These are phyloP conservation scores for Escallonia herrerae DNA, from an alignment of 129 eudicot genomes.

Conservation along the genomic window DNA sequence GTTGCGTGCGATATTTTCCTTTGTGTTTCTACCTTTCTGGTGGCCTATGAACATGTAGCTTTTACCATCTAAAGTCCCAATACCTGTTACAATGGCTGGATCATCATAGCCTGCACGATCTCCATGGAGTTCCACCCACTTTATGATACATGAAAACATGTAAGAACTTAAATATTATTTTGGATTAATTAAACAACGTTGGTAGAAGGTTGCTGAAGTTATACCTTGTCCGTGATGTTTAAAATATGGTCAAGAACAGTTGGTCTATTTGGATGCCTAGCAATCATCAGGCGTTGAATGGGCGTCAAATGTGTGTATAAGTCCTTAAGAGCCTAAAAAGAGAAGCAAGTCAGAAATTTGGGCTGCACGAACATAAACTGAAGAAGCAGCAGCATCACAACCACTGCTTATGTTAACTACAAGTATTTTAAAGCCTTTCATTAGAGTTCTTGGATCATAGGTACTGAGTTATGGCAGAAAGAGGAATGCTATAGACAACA, in stretches of 20 bases:
- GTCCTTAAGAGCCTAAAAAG: slow-evolving; percentile 16
- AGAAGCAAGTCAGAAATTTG: too few species aligned
- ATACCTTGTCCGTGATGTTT: slow-evolving; percentile 19
- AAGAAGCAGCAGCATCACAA: too few species aligned
- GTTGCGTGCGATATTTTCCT: slow-evolving; percentile 21
- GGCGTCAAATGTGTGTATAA: slow-evolving; percentile 23
- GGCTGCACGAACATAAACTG: too few species aligned
- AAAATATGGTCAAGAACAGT: slow-evolving; percentile 22
- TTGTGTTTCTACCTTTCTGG: slow-evolving; percentile 23
- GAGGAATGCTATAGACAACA: too few species aligned
- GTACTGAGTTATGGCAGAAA: too few species aligned
- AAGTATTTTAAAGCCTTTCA: too few species aligned
- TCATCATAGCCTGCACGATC: slow-evolving; percentile 49
- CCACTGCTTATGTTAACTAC: too few species aligned
- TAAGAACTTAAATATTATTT: background rate
- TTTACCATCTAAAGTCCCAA: slow-evolving; percentile 24
- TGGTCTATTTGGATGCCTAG: slow-evolving; percentile 22
- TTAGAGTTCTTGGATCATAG: too few species aligned
- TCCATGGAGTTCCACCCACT: slow-evolving; percentile 32
- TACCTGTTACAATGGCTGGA: slow-evolving; percentile 38
- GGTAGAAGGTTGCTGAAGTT: background rate
- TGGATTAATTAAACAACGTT: background rate
- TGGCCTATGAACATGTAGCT: slow-evolving; percentile 18
- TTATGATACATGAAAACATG: background rate
- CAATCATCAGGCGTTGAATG: slow-evolving; percentile 19